A percentile compares a stretch with the other conserved stretches of the same genome.
phyloP scores from a whole-genome alignment of 768 basidiomycete species.

The Suillus brevipes region DNA sequence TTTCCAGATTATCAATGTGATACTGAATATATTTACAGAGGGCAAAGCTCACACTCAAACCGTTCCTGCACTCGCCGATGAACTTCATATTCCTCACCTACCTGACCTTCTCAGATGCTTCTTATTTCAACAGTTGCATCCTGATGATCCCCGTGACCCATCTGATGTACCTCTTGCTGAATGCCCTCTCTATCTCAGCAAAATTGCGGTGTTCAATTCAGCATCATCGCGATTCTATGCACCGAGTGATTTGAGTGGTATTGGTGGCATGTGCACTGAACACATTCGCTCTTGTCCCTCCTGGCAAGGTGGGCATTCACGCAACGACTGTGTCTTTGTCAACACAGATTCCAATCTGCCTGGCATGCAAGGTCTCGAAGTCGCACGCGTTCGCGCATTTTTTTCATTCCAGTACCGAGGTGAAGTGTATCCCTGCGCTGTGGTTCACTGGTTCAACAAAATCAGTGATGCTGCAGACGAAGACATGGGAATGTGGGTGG shows the following conservation, averaged over 20 bases:
- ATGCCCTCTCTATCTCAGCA: neutral
- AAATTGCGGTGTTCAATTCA: conserved; percentile 5
- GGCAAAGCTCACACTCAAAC: neutral
- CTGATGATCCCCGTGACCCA: conserved; percentile 2
- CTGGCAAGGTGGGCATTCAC: conserved; percentile 1
- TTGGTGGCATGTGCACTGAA: conserved; percentile 13
- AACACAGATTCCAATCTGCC: neutral
- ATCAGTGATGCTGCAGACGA: conserved; percentile 2
- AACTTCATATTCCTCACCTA: neutral
- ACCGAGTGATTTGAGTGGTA: conserved; percentile 11
- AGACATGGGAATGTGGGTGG: conserved; percentile 12
- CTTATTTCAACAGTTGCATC: conserved; percentile 5
- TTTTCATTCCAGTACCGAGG: conserved; percentile 8
- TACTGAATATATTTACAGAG: neutral
- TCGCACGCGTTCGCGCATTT: neutral
- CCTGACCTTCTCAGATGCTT: neutral
- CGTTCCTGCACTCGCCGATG: neutral
- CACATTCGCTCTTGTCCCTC: conserved; percentile 7
- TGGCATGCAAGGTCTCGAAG: conserved; percentile 10
- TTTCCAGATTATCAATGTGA: neutral
- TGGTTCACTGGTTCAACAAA: neutral
- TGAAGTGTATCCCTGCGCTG: neutral
- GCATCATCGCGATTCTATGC: conserved; percentile 10
- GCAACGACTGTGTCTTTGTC: neutral
- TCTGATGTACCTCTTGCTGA: neutral